Conservation (phyloP, 208 protist species). For the Trypanosoma avium region DNA sequence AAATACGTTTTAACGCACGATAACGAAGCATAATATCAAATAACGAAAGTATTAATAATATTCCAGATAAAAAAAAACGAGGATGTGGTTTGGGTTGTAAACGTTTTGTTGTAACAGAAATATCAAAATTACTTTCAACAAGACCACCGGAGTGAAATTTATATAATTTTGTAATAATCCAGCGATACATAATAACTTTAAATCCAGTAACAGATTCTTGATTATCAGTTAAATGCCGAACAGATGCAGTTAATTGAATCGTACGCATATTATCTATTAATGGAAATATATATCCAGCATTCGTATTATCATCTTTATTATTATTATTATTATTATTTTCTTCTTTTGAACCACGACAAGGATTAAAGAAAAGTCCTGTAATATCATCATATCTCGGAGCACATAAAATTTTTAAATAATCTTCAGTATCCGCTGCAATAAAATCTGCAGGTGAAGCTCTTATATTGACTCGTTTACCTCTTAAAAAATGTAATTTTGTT, state of each 20-base stretch:
- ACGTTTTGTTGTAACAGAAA: constrained; percentile 25
- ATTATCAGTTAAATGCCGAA: constrained; percentile 34
- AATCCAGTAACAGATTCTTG: constrained; percentile 16
- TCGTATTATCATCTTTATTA: not conserved
- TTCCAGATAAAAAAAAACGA: constrained; percentile 24
- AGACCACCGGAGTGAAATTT: constrained; percentile 41
- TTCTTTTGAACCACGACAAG: constrained; percentile 27
- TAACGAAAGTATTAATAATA: constrained; percentile 32
- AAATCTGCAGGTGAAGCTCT: not conserved
- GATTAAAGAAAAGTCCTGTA: constrained; percentile 39
- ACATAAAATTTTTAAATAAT: constrained; percentile 32
- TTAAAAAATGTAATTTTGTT: not conserved
- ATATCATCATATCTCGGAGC: constrained; percentile 37
- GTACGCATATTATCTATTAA: constrained; percentile 47
- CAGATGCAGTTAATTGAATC: constrained; percentile 36
- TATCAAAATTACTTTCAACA: constrained; percentile 41
- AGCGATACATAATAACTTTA: constrained; percentile 36
- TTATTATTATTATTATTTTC: not conserved
- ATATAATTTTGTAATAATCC: constrained; percentile 38
- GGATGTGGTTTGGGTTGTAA: constrained; percentile 15
- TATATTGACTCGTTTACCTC: constrained; percentile 2
- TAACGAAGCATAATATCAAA: constrained; percentile 33
- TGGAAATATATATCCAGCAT: constrained; percentile 28
- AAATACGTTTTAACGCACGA: constrained; percentile 39
- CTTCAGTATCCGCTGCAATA: not conserved